Percentiles rank a stretch among this genome's conserved stretches.
phyloP scores from a whole-genome alignment of 2,329 filamentous ascomycete species.

The Metarhizium album region DNA sequence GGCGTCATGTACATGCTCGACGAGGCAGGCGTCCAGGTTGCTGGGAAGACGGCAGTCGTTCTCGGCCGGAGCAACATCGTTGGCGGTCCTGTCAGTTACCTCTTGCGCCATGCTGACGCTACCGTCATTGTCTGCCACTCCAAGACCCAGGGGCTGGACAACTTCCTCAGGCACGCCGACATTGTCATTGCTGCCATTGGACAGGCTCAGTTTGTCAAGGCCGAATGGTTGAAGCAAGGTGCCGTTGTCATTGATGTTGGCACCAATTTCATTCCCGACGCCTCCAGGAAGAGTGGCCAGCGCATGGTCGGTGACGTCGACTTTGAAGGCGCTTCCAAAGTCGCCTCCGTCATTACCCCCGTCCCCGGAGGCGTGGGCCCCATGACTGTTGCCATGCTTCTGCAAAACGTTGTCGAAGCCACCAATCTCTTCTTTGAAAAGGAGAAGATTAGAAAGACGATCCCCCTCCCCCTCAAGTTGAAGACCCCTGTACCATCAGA shows the following conservation, averaged over 20 bases:
- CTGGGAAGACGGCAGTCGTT: slow-evolving; percentile 89
- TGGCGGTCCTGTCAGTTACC: slow-evolving; percentile 89
- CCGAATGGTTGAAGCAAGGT: slow-evolving; percentile 89
- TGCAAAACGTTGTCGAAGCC: slow-evolving; percentile 89
- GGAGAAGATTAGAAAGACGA: slow-evolving; percentile 69
- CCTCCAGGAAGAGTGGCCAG: slow-evolving; percentile 82
- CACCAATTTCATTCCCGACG: slow-evolving; percentile 88
- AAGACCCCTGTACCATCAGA: slow-evolving; percentile 83
- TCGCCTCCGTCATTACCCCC: slow-evolving; percentile 88
- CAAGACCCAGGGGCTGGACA: slow-evolving; percentile 62
- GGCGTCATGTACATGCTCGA: slow-evolving; percentile 89
- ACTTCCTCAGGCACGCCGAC: slow-evolving; percentile 73
- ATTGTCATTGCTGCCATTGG: slow-evolving; percentile 90
- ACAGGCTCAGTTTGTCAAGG: slow-evolving; percentile 76
- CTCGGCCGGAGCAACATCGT: slow-evolving; percentile 95
- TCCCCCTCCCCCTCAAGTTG: slow-evolving; percentile 74
- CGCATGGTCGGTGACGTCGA: slow-evolving; percentile 93
- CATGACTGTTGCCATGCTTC: slow-evolving; percentile 97
- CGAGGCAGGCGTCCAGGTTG: slow-evolving; percentile 71
- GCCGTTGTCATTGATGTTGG: slow-evolving; percentile 96
- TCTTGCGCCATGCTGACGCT: slow-evolving; percentile 89
- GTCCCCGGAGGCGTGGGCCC: slow-evolving; percentile 95
- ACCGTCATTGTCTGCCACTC: slow-evolving; percentile 97
- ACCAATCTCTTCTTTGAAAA: slow-evolving; percentile 72
- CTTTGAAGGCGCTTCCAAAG: slow-evolving; percentile 70